phyloP scores from a whole-genome alignment of 2,329 filamentous ascomycete species.

The Chrysosporium queenslandicum region DNA sequence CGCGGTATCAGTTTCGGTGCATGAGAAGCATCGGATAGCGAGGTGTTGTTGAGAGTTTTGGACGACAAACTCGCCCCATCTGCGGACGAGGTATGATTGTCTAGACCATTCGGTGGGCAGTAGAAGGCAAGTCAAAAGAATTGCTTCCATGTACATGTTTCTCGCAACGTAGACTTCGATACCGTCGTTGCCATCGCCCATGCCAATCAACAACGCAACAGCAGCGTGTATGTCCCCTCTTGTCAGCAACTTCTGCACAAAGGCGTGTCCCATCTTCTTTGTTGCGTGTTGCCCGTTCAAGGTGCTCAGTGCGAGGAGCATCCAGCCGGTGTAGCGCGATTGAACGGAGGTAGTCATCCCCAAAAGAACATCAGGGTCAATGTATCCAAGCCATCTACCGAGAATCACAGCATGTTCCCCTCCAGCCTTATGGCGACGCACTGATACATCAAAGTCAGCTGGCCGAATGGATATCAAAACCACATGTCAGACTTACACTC shows the following conservation, averaged over 20 bases:
- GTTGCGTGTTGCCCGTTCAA: conserved; percentile 70
- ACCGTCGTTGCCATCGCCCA: conserved; percentile 87
- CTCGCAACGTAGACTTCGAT: conserved; percentile 94
- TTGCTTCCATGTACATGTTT: conserved; percentile 81
- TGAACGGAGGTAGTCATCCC: conserved; percentile 64
- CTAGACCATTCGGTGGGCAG: conserved; percentile 84
- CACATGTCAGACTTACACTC: conserved; percentile 47
- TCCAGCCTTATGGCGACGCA: conserved; percentile 60
- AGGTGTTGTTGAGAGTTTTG: conserved; percentile 79
- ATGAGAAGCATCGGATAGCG: conserved; percentile 86
- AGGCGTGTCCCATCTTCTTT: conserved; percentile 81
- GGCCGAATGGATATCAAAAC: neutral
- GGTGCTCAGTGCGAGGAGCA: conserved; percentile 81
- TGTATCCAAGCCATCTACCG: conserved; percentile 84
- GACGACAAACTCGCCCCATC: conserved; percentile 91
- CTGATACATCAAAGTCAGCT: conserved; percentile 23
- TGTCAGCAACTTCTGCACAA: conserved; percentile 81
- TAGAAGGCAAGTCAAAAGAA: conserved; percentile 74
- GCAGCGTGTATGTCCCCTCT: conserved; percentile 85
- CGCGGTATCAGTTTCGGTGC: conserved; percentile 71
- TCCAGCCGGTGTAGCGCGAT: conserved; percentile 95
- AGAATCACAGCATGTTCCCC: conserved; percentile 73
- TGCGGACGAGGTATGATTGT: conserved; percentile 74
- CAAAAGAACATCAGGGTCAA: conserved; percentile 69
- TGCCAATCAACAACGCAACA: conserved; percentile 81